Conservation (phyloP, 257 asterid genomes). For the Lavandula angustifolia region DNA sequence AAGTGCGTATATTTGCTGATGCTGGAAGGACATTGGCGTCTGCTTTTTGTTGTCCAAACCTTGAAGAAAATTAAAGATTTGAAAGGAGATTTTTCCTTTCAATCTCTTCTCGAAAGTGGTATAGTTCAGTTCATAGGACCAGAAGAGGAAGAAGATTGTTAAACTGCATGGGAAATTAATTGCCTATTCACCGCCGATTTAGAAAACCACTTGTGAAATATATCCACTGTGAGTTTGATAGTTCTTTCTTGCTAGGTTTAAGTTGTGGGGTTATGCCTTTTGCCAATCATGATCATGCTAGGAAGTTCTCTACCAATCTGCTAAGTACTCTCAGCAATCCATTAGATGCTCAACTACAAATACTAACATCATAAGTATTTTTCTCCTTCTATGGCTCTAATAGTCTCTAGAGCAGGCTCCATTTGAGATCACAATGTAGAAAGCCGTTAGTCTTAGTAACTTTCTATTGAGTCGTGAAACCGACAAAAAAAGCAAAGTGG, state of each 20-base stretch:
- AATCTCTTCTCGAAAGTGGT: conserved; percentile 65
- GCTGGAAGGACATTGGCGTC: conserved; percentile 94
- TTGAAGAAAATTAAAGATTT: conserved; percentile 52
- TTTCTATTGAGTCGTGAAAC: too few relatives aligned
- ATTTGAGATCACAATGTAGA: too few relatives aligned
- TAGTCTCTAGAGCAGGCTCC: too few relatives aligned
- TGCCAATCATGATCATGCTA: conserved; percentile 89
- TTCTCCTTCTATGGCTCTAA: too few relatives aligned
- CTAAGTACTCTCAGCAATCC: conserved; percentile 97
- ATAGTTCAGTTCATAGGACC: conserved; percentile 80
- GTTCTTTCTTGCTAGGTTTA: conserved; percentile 75
- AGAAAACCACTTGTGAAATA: conserved; percentile 61
- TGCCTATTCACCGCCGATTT: conserved; percentile 55
- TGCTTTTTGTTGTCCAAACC: conserved; percentile 78
- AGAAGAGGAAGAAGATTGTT: conserved; percentile 94
- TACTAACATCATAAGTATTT: conserved; percentile 48
- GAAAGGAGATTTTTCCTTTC: conserved; percentile 63
- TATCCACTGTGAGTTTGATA: conserved; percentile 83
- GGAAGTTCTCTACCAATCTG: conserved; percentile 84
- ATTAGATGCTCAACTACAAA: conserved; percentile 81
- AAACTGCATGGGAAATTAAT: conserved; percentile 77
- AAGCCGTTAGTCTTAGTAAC: too few relatives aligned
- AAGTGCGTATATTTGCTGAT: conserved; percentile 86
- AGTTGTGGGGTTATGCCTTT: conserved; percentile 90
- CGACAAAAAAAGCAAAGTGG: too few relatives aligned